Evolutionary conservation across 148 eudicot genomes (phyloP).

Genomic region (Gaultheria prostrata): DNA sequence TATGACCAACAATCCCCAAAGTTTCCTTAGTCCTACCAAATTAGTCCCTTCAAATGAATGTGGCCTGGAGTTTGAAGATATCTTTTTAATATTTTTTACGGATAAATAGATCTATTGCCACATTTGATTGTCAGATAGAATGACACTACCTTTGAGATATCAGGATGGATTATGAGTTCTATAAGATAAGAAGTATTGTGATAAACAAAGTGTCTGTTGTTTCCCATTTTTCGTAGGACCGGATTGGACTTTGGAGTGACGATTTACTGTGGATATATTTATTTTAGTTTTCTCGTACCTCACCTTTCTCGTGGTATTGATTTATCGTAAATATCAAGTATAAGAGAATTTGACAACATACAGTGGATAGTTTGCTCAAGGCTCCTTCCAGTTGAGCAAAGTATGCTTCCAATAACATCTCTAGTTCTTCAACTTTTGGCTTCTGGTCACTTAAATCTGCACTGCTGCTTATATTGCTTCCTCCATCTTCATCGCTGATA

Average conservation of each 20-base stretch:
- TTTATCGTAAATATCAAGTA: no score
- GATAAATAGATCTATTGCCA: background rate
- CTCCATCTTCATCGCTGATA: slow-evolving; percentile 4
- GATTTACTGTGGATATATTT: background rate
- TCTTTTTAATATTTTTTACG: background rate
- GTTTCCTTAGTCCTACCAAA: background rate
- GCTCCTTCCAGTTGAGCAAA: background rate
- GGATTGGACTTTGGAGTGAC: background rate
- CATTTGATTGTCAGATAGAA: background rate
- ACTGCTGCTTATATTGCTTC: background rate
- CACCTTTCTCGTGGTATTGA: background rate
- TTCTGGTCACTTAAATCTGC: background rate
- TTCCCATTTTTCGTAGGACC: background rate
- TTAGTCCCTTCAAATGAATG: background rate
- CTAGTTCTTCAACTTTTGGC: background rate
- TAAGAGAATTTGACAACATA: background rate
- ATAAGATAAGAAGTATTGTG: background rate
- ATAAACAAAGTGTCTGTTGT: background rate
- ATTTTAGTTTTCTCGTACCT: background rate
- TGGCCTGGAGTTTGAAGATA: background rate
- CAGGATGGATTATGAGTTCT: background rate
- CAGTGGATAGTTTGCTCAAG: slow-evolving; percentile 11
- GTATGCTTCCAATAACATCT: background rate
- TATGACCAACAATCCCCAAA: background rate
- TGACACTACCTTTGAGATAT: background rate